Conservation (phyloP, 371 early-diverging fungal genomes). For the Apophysomyces trapeziformis region DNA sequence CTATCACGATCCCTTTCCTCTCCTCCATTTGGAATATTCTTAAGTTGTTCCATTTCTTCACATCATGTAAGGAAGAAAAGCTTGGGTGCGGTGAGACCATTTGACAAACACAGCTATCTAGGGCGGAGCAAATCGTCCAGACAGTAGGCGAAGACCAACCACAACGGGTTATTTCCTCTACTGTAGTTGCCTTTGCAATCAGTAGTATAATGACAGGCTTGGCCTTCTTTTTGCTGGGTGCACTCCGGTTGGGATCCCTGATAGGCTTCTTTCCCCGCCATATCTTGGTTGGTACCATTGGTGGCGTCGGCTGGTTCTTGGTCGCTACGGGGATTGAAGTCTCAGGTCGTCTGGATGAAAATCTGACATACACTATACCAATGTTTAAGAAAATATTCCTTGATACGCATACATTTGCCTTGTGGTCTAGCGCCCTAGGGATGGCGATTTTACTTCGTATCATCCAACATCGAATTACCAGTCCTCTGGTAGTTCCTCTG, state of each 20-base stretch:
- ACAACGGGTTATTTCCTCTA: conserved; percentile 81
- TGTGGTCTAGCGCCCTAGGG: conserved; percentile 82
- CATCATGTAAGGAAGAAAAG: conserved; percentile 69
- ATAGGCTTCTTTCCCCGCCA: conserved; percentile 96
- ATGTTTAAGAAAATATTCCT: conserved; percentile 64
- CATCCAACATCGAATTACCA: conserved; percentile 46
- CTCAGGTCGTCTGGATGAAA: conserved; percentile 67
- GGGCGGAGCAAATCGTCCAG: conserved; percentile 70
- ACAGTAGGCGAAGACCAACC: conserved; percentile 62
- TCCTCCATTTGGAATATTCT: background rate
- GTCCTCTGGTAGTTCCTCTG: conserved; percentile 82
- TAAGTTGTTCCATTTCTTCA: conserved; percentile 88
- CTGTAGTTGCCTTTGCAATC: conserved; percentile 86
- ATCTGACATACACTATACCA: conserved; percentile 54
- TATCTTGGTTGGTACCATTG: conserved; percentile 95
- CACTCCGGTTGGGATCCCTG: conserved; percentile 77
- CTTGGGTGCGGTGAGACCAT: background rate
- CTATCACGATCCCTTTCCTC: background rate
- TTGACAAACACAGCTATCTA: conserved; percentile 17
- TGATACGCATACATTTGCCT: conserved; percentile 59
- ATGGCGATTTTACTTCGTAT: conserved; percentile 71
- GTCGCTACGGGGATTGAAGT: conserved; percentile 92
- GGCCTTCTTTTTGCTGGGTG: conserved; percentile 86
- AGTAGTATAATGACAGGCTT: conserved; percentile 88
- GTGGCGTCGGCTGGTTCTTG: conserved; percentile 94